Base-by-base conservation (phyloP, 2,329 filamentous ascomycete genomes). In the Talaromyces pinophilus region DNA sequence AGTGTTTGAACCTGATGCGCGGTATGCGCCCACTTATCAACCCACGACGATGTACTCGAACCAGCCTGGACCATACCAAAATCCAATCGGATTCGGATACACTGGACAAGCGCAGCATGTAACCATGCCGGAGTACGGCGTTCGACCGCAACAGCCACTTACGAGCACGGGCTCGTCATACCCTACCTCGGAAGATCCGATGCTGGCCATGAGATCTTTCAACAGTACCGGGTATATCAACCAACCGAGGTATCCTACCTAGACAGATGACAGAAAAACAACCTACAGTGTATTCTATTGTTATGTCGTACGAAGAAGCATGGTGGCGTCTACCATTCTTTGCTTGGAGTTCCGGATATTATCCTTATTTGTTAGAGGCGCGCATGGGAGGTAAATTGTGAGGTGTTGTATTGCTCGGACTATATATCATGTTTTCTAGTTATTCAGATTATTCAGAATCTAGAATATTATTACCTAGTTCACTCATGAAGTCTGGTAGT, bases 21-120 rank as follows among this genome's bases (percentile, higher is more conserved):
- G 78, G 17, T 78, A 79, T 71, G 71, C 71, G 64, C 76, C 76
- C 38, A 67, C 77, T 5, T 80, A 80, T 67, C 74, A 72, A 19
- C 76, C 77, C 54, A 68, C 76, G 6, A 33, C 64, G 15, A 63
- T 67, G 50, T 67, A 67, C 44, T 48, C 63, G 19, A 59, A 50
- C 17, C 66, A 62, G 54, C 40, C 66, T 3, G 65, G 71, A 11
- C 62, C 73, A 11, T 80, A 80, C 66, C 76, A 75, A 62, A 73
- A 72, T 5, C 72, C 74, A 11, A 73, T 76, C 46, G 75, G 79
- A 71, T 74, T 72, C 63, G 70, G 72, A 19, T 79, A 80, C 67
- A 72, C 75, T 4, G 74, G 76, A 17, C 76, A 78, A 66, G 44
- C 72, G 48, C 76, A 73, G 44, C 74, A 64, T 35, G 62, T 64